Percentiles rank a stretch among this genome's conserved stretches.
These are phyloP conservation scores for Apophysomyces elegans DNA, from an alignment of 371 early-diverging fungal genomes.

Conservation along the genomic window DNA sequence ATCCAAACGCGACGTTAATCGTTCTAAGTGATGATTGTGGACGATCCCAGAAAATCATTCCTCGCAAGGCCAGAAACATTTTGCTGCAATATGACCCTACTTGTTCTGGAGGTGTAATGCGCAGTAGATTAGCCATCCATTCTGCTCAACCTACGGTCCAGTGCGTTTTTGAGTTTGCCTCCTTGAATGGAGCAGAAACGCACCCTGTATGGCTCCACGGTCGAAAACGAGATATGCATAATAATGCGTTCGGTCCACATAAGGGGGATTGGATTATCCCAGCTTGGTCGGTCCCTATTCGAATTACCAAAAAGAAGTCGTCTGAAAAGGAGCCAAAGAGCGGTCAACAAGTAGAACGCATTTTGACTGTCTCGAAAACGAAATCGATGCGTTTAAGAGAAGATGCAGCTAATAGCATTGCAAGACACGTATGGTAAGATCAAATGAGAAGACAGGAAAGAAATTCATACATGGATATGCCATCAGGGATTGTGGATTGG, in stretches of 20 bases:
- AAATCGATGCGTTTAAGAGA: conserved; percentile 31
- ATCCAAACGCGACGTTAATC: background rate
- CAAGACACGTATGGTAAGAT: conserved; percentile 47
- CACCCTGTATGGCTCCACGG: conserved; percentile 34
- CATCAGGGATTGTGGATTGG: conserved; percentile 50
- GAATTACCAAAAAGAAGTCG: conserved; percentile 18
- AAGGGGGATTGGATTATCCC: conserved; percentile 37
- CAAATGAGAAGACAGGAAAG: background rate
- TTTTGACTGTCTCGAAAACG: background rate
- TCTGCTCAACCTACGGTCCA: conserved; percentile 21
- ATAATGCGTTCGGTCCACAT: too few relatives aligned
- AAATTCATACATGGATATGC: background rate
- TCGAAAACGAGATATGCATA: conserved; percentile 4
- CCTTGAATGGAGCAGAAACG: background rate
- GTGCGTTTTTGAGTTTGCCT: conserved; percentile 18
- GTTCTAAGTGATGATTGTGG: conserved; percentile 6
- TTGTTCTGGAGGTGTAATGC: conserved; percentile 37
- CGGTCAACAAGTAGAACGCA: conserved; percentile 34
- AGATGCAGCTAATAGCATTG: conserved; percentile 47
- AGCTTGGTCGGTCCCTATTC: conserved; percentile 38
- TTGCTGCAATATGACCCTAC: conserved; percentile 34
- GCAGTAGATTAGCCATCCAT: conserved; percentile 29
- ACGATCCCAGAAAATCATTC: conserved; percentile 15
- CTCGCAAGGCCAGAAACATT: background rate
- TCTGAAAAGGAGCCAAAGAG: conserved; percentile 19